Percentiles rank a stretch among this genome's conserved stretches.
Evolutionary conservation across 164 flowering plant genomes (phyloP).

Genomic region (Macadamia tetraphylla): DNA sequence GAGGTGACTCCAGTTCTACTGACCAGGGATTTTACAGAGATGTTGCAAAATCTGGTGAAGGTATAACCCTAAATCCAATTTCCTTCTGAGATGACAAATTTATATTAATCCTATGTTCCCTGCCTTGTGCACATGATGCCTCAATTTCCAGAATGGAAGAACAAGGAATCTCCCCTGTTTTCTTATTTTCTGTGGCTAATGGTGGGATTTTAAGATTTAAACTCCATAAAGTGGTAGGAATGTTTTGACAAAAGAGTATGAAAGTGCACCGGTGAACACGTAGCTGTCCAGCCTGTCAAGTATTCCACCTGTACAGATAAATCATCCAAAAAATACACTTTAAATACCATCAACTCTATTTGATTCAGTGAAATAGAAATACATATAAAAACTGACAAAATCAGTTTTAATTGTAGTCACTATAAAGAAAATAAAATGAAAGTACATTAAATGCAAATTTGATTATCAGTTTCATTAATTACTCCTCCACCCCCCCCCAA

Average conservation of each 20-base stretch:
- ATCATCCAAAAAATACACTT: background rate
- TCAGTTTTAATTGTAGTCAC: background rate
- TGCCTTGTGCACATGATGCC: background rate
- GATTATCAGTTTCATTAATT: background rate
- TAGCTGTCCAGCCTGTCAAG: slow-evolving; percentile 93
- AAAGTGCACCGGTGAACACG: slow-evolving; percentile 91
- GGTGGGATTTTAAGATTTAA: slow-evolving; percentile 21
- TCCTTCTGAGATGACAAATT: background rate
- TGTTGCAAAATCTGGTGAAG: background rate
- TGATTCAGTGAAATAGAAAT: background rate
- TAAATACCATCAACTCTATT: background rate
- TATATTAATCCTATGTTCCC: background rate
- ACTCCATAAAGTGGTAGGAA: slow-evolving; percentile 83
- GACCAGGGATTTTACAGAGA: background rate
- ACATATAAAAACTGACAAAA: background rate
- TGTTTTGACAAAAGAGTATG: slow-evolving; percentile 81
- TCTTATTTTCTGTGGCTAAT: background rate
- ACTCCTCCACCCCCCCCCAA: background rate
- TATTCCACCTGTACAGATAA: slow-evolving; percentile 67
- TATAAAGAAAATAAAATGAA: background rate
- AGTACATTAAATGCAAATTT: background rate
- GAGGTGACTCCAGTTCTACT: background rate
- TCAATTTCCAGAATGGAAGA: background rate
- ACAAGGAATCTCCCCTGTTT: background rate
- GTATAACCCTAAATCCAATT: background rate